Evolutionary conservation across 164 flowering plant genomes (phyloP), one percentile per base, ranked within the genome.

Genomic region (Santalum album): DNA sequence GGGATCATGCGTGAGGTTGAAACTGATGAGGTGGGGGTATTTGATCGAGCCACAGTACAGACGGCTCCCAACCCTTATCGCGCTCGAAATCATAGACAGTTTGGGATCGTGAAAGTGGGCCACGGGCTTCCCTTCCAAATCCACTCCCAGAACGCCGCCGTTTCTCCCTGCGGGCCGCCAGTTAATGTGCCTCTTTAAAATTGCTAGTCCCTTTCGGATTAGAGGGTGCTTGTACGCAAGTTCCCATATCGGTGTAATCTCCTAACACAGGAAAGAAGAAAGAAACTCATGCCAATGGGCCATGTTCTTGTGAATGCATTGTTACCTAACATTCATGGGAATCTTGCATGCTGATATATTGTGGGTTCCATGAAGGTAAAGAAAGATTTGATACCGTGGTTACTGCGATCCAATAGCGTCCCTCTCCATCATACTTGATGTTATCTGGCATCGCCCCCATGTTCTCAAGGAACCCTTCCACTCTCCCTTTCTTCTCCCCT

Each of bases 401-500:
- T 4, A 82, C 49, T n/a, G 65, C 96, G 48, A 86, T 84, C 84
- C 79, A 84, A 29, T 65, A 86, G 1, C 52, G 86, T 39, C 91
- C 95, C 16, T 81, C 65, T 4, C 79, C 80, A 53, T 81, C 85
- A 42, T 75, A 80, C 17, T 58, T 66, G 25, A 89, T 75, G 56
- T 89, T 86, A 56, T 89, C 96, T 0, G 95, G 91, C 14, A 62
- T 19, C 17, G 90, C 89, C 3, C 86, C 83, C 55, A 86, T 39
- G 27, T 75, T 64, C 3, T 77, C 81, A 1, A 77, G 45, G 55
- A 92, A 87, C 3, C 62, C 58, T 0, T 83, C 88, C 1, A 78
- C 63, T 0, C 64, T 26, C 25, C 96, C 98, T 45, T 69, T 69
- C 12, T 62, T 77, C 26, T 72, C 67, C 0, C 95, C 96, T 43